Conservation (phyloP, 139 green algal species). For the Diplosphaera chodatii region DNA sequence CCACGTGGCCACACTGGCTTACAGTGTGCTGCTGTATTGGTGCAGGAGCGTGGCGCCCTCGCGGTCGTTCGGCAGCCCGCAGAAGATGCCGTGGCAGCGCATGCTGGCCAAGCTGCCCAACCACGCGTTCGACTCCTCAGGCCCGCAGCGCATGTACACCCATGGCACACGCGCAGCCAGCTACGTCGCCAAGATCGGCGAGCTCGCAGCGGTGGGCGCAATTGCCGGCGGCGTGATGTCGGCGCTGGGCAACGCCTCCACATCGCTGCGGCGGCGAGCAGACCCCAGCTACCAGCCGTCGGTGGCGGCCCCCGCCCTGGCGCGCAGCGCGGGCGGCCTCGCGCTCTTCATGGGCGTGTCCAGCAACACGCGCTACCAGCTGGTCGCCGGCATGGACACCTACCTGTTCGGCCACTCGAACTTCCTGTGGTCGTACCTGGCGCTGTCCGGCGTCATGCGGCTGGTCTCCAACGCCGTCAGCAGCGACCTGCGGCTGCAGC, state of each 20-base stretch:
- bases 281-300: constrained; percentile 69
- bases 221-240: constrained; percentile 37
- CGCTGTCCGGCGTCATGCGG: constrained; percentile 21
- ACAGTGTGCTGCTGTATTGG: too few species aligned
- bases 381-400: constrained; percentile 84
- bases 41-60: not conserved
- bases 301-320: constrained; percentile 60
- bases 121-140: constrained; percentile 75
- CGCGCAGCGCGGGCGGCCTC: constrained; percentile 58
- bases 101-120: constrained; percentile 62
- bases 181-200: constrained; percentile 74
- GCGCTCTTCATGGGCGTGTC: constrained; percentile 74
- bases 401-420: constrained; percentile 76
- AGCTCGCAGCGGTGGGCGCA: constrained; percentile 85
- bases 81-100: constrained; percentile 74
- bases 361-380: constrained; percentile 87
- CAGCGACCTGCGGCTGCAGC: constrained; percentile 27
- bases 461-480: constrained; percentile 24
- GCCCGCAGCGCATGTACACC: constrained; percentile 75
- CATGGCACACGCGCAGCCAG: constrained; percentile 40
- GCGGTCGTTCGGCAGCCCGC: not conserved
- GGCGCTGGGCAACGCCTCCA: constrained; percentile 19
- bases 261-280: constrained; percentile 18
- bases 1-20: too few species aligned
- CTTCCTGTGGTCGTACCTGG: constrained; percentile 72